Base-by-base conservation (phyloP, 371 early-diverging fungal species). In the Lichtheimia ramosa region DNA sequence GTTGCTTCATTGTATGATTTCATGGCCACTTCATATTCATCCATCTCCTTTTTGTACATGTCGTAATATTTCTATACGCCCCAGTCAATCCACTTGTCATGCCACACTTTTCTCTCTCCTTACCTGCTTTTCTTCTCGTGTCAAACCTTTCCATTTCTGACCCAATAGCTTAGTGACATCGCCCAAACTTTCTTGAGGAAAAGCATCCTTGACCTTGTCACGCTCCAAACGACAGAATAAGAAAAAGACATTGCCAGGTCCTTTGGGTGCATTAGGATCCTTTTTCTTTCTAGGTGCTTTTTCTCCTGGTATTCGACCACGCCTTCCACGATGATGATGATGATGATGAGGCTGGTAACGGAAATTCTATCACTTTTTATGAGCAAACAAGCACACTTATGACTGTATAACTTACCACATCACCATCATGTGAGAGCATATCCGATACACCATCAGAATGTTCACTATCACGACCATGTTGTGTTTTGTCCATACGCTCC, bases 211-310 rank as follows among this genome's bases (percentile, higher is more conserved):
- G 34, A 86, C 69, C 59, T 83, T 78, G 41, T 81, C 82, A 21
- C 86, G 77, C 57, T 81, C 72, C 25, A 80, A 27, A 18, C 86
- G 79, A 64, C 84, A 86, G 55, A 74, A 88, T 15, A 85, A 52
- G 48, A 86, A 84, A 59, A 85, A 88, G 4, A 85, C 88, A 62
- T 88, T 88, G 25, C 84, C 82, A 14, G 86, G 85, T 0, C 86
- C 75, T 71, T 82, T 83, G 18, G 88, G 88, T 12, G 88, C 88
- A 61, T 86, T 85, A 16, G 88, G 88, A 64, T 88, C 88, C 50
- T 75, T 80, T 46, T 79, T 78, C 51, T 70, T 73, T 41, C 64
- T 70, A 18, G 72, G 78, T 8, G 71, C 54, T 40, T 77, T 73
- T 24, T 61, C 64, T 10, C 39, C 65, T 34, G 34, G 34, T 51